Percentiles rank a stretch among this genome's conserved stretches.
Conservation (phyloP, 2,329 filamentous ascomycete species). For the Cladosporium oxysporum region DNA sequence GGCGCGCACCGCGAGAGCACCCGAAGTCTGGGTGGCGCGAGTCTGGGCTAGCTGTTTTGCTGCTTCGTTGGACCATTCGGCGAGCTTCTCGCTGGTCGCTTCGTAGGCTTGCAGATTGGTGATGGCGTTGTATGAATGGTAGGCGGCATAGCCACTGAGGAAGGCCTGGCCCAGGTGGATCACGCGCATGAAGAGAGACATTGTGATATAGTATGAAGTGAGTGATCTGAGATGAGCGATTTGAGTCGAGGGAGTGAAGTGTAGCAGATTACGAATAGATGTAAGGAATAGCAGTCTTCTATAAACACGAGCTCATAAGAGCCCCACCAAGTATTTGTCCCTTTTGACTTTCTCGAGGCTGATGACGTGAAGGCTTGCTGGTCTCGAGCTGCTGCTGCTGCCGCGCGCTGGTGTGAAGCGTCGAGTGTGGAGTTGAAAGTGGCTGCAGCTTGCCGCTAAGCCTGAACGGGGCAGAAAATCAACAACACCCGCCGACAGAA, state of each 20-base stretch:
- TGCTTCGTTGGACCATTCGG: constrained; percentile 48
- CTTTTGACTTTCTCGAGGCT: background rate
- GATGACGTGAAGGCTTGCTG: constrained; percentile 12
- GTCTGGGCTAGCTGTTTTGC: constrained; percentile 48
- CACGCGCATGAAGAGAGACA: constrained; percentile 26
- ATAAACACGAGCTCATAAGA: background rate
- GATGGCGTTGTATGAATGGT: constrained; percentile 47
- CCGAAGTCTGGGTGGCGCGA: constrained; percentile 46
- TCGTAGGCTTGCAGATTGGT: constrained; percentile 50
- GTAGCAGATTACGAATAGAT: background rate
- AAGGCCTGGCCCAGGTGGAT: constrained; percentile 44
- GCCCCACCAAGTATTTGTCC: background rate
- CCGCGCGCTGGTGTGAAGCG: background rate
- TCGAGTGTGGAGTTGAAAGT: constrained; percentile 9
- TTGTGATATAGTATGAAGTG: constrained; percentile 18
- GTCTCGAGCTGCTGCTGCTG: background rate
- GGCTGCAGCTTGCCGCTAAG: constrained; percentile 12
- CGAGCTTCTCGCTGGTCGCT: constrained; percentile 46
- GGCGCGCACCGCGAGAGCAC: constrained; percentile 40
- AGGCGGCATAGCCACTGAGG: constrained; percentile 46
- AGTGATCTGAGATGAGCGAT: background rate
- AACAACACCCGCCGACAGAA: constrained; percentile 15
- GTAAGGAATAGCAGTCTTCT: background rate
- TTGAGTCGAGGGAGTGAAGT: background rate
- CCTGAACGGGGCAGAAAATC: constrained; percentile 7